phyloP scores from a whole-genome alignment of 495 filamentous ascomycete genomes.

The Penicillium simplicissimum region DNA sequence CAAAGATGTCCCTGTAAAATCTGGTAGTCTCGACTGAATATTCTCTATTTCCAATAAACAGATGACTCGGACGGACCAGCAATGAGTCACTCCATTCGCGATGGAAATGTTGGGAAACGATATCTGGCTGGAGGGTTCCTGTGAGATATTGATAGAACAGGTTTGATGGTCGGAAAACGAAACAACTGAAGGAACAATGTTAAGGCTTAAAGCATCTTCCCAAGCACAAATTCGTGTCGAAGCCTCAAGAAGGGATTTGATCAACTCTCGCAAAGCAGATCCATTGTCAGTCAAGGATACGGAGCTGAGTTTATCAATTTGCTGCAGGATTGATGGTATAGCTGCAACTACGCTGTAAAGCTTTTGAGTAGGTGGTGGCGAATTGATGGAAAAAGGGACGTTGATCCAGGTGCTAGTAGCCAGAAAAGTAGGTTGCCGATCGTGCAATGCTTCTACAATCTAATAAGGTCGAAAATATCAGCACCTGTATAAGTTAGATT shows the following conservation, averaged over 20 bases:
- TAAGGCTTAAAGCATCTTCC: not conserved
- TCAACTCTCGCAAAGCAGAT: not conserved
- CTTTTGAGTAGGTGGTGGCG: slow-evolving; percentile 31
- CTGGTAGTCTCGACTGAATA: not conserved
- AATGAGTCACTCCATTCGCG: slow-evolving; percentile 37
- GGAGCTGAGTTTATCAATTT: slow-evolving; percentile 15
- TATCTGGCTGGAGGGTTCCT: slow-evolving; percentile 7
- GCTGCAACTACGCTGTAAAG: slow-evolving; percentile 28
- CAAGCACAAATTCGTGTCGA: not conserved
- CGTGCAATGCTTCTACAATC: slow-evolving; percentile 17
- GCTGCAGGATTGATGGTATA: slow-evolving; percentile 30
- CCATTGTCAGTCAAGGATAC: not conserved
- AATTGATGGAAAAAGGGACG: slow-evolving; percentile 28
- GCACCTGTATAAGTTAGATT: no score
- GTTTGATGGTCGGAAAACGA: not conserved
- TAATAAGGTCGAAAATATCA: not conserved
- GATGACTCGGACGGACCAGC: slow-evolving; percentile 39
- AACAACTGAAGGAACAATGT: not conserved
- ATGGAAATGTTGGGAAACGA: slow-evolving; percentile 37
- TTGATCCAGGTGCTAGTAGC: slow-evolving; percentile 27
- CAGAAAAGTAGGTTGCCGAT: slow-evolving; percentile 28
- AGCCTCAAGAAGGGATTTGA: not conserved
- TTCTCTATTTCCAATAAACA: slow-evolving; percentile 31
- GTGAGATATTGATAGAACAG: not conserved
- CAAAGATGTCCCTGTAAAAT: not conserved